These are phyloP conservation scores for Nephelium lappaceum DNA, from an alignment of 345 rosid species.

Conservation along the genomic window DNA sequence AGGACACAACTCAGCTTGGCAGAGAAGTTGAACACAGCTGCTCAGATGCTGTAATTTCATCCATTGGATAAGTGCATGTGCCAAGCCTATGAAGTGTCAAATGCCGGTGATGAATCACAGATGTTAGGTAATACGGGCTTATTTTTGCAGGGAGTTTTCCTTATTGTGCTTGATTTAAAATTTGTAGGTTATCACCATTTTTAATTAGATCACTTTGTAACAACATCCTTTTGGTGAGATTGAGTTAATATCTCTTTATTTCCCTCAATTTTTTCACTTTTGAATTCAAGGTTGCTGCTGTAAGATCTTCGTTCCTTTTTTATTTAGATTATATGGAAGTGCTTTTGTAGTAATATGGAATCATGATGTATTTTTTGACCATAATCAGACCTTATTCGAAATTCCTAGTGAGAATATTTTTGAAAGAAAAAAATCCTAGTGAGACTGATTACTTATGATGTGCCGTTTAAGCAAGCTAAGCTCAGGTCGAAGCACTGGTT, in stretches of 20 bases:
- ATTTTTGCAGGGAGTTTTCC: constrained; percentile 1
- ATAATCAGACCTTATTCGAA: neutral
- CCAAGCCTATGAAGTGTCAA: neutral
- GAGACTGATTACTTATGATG: no score
- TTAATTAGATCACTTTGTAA: constrained; percentile 8
- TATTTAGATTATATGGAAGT: neutral
- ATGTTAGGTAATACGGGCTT: neutral
- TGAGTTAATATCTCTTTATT: neutral
- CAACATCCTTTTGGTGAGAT: constrained; percentile 5
- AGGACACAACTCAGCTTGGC: constrained; percentile 94
- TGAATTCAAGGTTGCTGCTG: neutral
- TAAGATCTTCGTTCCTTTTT: neutral
- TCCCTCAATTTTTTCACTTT: neutral
- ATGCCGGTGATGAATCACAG: neutral
- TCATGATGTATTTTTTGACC: no score
- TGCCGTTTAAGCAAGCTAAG: no score
- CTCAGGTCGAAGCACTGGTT: no score
- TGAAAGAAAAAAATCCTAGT: no score
- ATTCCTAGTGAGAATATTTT: no score
- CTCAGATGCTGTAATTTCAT: constrained; percentile 61
- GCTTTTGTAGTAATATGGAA: neutral
- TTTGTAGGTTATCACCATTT: neutral
- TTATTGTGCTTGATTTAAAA: constrained; percentile 9
- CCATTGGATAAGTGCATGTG: neutral
- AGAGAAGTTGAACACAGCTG: constrained; percentile 91